A percentile compares a stretch with the other conserved stretches of the same genome.
These are phyloP conservation scores for Dalbergia oliveri DNA, from an alignment of 306 rosid species.

Conservation along the genomic window DNA sequence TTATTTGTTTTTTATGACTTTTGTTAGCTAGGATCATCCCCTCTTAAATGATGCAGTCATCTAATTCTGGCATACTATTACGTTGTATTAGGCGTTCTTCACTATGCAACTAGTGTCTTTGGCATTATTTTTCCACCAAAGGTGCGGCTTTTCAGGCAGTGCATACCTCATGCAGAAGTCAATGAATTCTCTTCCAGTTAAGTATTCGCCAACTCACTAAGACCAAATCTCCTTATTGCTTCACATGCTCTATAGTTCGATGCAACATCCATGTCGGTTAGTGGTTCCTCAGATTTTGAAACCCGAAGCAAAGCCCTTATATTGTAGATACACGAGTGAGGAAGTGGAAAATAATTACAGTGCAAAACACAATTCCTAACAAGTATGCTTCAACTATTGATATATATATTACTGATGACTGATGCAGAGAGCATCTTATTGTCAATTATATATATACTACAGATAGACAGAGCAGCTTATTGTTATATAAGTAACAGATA, in stretches of 20 bases:
- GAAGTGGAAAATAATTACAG: background rate
- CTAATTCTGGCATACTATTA: too few species aligned
- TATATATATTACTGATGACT: background rate
- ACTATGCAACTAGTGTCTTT: too few species aligned
- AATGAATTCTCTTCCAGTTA: too few species aligned
- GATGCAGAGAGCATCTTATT: background rate
- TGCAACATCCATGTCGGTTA: background rate
- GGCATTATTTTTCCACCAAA: too few species aligned
- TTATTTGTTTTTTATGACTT: too few species aligned
- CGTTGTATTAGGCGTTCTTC: too few species aligned
- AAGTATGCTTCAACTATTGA: background rate
- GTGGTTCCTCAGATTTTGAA: background rate
- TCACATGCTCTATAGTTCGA: background rate
- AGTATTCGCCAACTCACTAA: too few species aligned
- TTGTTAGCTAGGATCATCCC: too few species aligned
- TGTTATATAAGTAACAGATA: background rate
- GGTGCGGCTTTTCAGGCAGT: too few species aligned
- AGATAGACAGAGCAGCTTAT: conserved; percentile 3
- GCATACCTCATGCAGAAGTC: too few species aligned
- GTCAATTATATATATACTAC: background rate
- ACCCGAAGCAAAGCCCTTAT: background rate
- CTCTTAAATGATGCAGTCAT: too few species aligned
- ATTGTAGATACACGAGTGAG: background rate
- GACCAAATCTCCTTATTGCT: too few species aligned
- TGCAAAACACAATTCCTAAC: background rate